Percentiles rank a stretch among this genome's conserved stretches.
phyloP scores from a whole-genome alignment of 2,329 filamentous ascomycete genomes.

The Setomelanomma holmii region DNA sequence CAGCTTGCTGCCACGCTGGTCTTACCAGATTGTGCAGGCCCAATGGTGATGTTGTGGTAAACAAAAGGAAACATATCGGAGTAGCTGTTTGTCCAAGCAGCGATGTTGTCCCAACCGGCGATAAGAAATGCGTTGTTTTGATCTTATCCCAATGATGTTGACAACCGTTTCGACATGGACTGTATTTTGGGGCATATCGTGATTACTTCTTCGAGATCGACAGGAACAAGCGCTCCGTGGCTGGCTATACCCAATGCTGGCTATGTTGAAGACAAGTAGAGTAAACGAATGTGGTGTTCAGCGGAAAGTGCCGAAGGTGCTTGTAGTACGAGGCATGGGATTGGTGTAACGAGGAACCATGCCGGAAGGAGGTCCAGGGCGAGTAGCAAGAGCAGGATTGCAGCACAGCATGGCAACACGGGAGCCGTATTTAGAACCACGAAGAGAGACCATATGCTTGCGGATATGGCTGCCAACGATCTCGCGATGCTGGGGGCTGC shows the following conservation, averaged over 20 bases:
- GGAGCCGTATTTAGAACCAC: conserved; percentile 97
- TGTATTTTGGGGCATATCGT: conserved; percentile 42
- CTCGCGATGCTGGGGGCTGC: conserved; percentile 86
- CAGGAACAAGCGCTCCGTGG: conserved; percentile 33
- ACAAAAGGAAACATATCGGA: conserved; percentile 40
- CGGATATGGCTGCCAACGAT: conserved; percentile 90
- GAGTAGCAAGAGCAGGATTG: conserved; percentile 88
- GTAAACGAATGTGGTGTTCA: conserved; percentile 16
- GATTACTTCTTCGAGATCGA: conserved; percentile 42
- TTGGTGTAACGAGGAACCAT: conserved; percentile 48
- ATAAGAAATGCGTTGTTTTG: conserved; percentile 33
- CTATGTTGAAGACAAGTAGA: conserved; percentile 28
- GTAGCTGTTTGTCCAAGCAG: conserved; percentile 33
- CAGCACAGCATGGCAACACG: conserved; percentile 99
- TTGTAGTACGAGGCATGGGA: conserved; percentile 29
- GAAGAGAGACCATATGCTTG: conserved; percentile 99
- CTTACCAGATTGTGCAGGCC: conserved; percentile 25
- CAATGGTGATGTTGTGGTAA: conserved; percentile 30
- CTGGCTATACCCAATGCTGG: conserved; percentile 39
- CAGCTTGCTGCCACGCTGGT: conserved; percentile 15
- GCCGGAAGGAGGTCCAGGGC: conserved; percentile 83
- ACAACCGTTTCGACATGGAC: conserved; percentile 41
- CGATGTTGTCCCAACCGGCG: conserved; percentile 32
- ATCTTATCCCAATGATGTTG: conserved; percentile 40
- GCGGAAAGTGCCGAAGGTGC: conserved; percentile 39